A percentile compares a stretch with the other conserved stretches of the same genome.
Evolutionary conservation across 495 filamentous ascomycete species (phyloP).

Genomic region (Daldinia childiae): DNA sequence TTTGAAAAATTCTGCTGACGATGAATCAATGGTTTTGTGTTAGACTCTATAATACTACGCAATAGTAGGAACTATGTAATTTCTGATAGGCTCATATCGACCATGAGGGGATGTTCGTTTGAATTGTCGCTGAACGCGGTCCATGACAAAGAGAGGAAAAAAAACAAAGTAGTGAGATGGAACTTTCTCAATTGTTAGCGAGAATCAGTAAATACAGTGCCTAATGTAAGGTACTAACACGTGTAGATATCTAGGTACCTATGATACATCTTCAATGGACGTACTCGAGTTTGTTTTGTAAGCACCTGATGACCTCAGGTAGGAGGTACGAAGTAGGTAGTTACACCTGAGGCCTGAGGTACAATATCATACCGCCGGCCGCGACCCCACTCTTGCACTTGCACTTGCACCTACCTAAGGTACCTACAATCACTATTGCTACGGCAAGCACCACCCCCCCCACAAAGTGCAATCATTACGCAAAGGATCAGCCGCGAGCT

Average conservation of each 20-base stretch:
- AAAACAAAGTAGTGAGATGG: neutral
- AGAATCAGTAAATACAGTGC: neutral
- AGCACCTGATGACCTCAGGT: too few species aligned
- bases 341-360: neutral
- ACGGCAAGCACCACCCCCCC: slow-evolving; percentile 28
- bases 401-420: slow-evolving; percentile 1
- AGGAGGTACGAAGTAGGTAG: too few species aligned
- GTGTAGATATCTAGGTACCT: too few species aligned
- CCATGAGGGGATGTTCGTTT: neutral
- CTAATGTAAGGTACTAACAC: too few species aligned
- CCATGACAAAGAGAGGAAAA: neutral
- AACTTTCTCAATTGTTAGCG: neutral
- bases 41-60: neutral
- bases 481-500: slow-evolving; percentile 43
- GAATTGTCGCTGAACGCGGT: slow-evolving; percentile 6
- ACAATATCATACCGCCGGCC: neutral
- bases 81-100: neutral
- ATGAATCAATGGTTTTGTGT: slow-evolving; percentile 26
- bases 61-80: neutral
- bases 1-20: slow-evolving; percentile 14
- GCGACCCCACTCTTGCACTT: slow-evolving; percentile 11
- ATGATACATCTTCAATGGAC: neutral
- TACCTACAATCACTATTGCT: slow-evolving; percentile 5
- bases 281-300: too few species aligned
- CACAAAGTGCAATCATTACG: slow-evolving; percentile 38